phyloP scores from a whole-genome alignment of 2,329 filamentous ascomycete species.

The Colletotrichum sp. region DNA sequence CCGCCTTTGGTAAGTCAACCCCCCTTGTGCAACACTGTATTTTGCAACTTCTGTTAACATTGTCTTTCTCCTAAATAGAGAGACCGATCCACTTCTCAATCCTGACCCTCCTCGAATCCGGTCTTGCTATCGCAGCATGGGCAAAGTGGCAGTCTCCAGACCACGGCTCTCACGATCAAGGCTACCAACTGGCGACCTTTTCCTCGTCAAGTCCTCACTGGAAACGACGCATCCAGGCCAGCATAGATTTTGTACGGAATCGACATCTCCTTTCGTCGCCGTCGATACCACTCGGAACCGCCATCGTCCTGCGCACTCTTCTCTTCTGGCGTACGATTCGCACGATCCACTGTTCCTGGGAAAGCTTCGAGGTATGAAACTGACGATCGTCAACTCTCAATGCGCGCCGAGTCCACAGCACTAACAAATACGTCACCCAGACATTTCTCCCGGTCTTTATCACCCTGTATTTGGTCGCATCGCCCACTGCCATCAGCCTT shows the following conservation, averaged over 20 bases:
- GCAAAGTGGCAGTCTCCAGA: slow-evolving; percentile 2
- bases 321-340: slow-evolving; percentile 35
- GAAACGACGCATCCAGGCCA: background rate
- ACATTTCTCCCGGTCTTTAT: slow-evolving; percentile 35
- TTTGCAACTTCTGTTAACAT: background rate
- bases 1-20: slow-evolving; percentile 37
- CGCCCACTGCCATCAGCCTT: slow-evolving; percentile 24
- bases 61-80: slow-evolving; percentile 24
- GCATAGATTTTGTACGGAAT: background rate
- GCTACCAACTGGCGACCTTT: background rate
- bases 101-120: slow-evolving; percentile 28
- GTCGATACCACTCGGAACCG: slow-evolving; percentile 25
- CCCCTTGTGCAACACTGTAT: too few species aligned
- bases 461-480: slow-evolving; percentile 25
- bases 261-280: slow-evolving; percentile 18
- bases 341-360: slow-evolving; percentile 37
- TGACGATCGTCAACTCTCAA: background rate
- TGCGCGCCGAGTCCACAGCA: background rate
- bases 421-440: slow-evolving; percentile 21
- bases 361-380: slow-evolving; percentile 35
- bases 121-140: slow-evolving; percentile 24
- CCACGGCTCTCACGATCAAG: background rate
- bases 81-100: slow-evolving; percentile 40
- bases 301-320: slow-evolving; percentile 29
- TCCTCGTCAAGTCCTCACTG: background rate